Percentiles rank a stretch among this genome's conserved stretches.
Conservation (phyloP, 192 early-diverging fungal genomes). For the Fimicolochytrium jonesii region DNA sequence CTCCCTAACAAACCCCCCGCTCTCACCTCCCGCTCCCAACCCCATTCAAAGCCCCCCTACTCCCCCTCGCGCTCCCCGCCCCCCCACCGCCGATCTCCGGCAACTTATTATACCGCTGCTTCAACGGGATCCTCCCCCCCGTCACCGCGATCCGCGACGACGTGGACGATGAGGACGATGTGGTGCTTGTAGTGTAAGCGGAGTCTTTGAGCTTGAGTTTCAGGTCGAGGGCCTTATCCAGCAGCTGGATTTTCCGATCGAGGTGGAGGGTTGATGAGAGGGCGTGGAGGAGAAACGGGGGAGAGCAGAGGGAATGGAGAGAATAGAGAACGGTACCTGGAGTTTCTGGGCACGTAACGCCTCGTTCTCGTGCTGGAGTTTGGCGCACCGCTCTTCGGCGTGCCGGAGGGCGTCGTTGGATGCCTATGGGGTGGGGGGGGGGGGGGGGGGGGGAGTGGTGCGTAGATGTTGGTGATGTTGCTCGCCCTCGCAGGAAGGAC, state of each 20-base stretch:
- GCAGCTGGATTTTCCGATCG: constrained; percentile 19
- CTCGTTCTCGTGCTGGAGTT: constrained; percentile 21
- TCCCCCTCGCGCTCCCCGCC: no score
- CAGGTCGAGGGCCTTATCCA: constrained; percentile 23
- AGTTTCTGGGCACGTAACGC: constrained; percentile 14
- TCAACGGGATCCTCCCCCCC: constrained; percentile 9
- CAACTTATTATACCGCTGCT: constrained; percentile 13
- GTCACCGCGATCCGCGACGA: constrained; percentile 13
- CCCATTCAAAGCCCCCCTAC: no score
- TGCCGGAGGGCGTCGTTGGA: background rate
- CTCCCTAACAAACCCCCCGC: no score
- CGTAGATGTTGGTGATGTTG: no score
- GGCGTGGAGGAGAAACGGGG: no score
- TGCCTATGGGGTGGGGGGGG: no score
- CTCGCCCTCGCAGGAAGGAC: no score
- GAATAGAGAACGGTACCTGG: constrained; percentile 16
- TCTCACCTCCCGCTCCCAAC: no score
- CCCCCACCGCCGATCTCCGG: no score
- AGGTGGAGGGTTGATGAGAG: no score
- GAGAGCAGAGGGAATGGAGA: no score
- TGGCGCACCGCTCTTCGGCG: constrained; percentile 1
- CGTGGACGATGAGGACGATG: background rate
- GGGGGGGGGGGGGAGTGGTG: no score
- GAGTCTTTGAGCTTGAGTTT: constrained; percentile 19
- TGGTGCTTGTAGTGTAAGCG: background rate